Evolutionary conservation across 1,284 basidiomycete species (phyloP), one percentile per base, ranked within the genome.

Genomic region (Cryptococcus sp.): DNA sequence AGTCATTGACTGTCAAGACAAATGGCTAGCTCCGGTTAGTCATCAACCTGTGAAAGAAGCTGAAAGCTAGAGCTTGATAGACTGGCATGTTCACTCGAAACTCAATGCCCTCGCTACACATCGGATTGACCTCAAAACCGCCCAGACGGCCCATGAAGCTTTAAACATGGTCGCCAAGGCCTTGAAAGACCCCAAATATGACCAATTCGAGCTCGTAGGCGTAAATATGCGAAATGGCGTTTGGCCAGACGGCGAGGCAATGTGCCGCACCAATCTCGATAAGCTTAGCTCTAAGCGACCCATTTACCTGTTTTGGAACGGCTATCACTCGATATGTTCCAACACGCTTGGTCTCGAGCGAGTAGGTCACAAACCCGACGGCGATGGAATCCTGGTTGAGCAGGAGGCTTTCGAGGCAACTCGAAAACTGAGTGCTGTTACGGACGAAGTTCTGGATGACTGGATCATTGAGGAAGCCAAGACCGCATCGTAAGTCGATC

Each of bases 61-160:
- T 43, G 41, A 43, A 7, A 21, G 4, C 4, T 37, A 66, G 43
- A 57, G 60, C 10, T 49, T 70, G 34, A 54, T 67, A 18, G 68
- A 70, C 49, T 55, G 54, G 47, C 68, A 70, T 53, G 62, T 60
- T 9, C 68, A 70, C 52, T 66, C 63, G 32, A 56, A 58, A 18
- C 53, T 63, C 28, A 64, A 61, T 55, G 55, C 64, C 22, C 48
- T 65, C 19, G 57, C 56, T 16, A 22, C 49, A 2, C 55, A 55
- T 31, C 58, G 67, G 10, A 52, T 67, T 11, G 54, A 68, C 56
- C 53, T 67, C 1, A 41, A 57, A 45, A 25, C 24, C 9, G 54
- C 53, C 7, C 53, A 28, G n/a, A 60, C 61, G 2, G 64, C 60
- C 10, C 42, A 48, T 11, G 55, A 60, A 16, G 61, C 61, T 13